A percentile compares a stretch with the other conserved stretches of the same genome.
Evolutionary conservation across 1,284 basidiomycete genomes (phyloP).

Genomic region (Fomitopsis betulina): DNA sequence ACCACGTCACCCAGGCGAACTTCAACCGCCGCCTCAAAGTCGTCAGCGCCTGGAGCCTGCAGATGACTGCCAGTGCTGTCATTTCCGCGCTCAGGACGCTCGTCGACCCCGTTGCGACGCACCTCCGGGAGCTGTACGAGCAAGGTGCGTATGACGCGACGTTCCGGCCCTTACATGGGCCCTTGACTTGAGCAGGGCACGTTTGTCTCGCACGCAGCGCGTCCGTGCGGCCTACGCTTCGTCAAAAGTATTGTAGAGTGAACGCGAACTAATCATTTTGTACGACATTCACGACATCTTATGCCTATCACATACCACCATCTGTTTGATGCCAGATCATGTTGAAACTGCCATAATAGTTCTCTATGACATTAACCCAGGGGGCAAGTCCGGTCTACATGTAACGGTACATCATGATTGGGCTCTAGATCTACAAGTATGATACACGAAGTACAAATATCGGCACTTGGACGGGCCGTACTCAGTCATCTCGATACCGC

Average conservation of each 20-base stretch:
- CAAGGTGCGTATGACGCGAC: constrained; percentile 17
- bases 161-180: constrained; percentile 9
- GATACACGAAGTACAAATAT: not conserved
- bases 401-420: too few species aligned
- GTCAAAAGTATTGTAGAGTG: not conserved
- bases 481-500: constrained; percentile 16
- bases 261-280: not conserved
- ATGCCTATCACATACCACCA: not conserved
- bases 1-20: constrained; percentile 85
- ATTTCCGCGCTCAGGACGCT: constrained; percentile 55
- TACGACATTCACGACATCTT: not conserved
- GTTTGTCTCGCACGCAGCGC: too few species aligned
- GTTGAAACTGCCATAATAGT: not conserved
- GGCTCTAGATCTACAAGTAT: not conserved
- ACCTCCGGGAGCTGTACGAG: constrained; percentile 39
- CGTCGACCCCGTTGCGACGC: constrained; percentile 49
- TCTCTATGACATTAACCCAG: too few species aligned
- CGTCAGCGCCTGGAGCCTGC: constrained; percentile 80
- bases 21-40: constrained; percentile 85
- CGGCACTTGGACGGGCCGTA: not conserved
- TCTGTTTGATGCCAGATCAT: not conserved
- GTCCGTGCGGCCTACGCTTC: not conserved
- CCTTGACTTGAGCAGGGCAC: not conserved
- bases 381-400: not conserved
- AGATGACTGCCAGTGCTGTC: constrained; percentile 66